Base-by-base conservation (phyloP, 768 basidiomycete genomes). In the Neoboletus brunneissimus region DNA sequence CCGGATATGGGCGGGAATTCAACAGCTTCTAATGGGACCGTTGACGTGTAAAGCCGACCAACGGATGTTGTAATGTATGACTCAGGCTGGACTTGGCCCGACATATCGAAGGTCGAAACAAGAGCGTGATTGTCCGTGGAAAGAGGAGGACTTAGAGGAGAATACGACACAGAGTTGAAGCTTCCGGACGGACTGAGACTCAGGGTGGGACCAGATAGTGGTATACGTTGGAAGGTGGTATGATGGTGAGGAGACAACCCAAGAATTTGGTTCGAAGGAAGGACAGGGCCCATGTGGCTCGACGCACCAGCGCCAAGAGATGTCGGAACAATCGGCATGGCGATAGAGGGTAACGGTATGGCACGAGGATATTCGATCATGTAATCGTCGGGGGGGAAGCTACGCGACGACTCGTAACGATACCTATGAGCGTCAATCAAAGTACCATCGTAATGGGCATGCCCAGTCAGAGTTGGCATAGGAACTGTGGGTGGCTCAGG, bases 261-360 rank as follows among this genome's bases (percentile, higher is more conserved):
- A 18, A 16, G 32, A 16, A 18, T 22, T 15, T 43, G 47, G 35
- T 41, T 46, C 10, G 29, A 25, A 27, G 41, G 13, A 16, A 51
- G 12, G 27, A n/a, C 2, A 37, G 54, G 45, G 55, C 48, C 38
- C 12, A 31, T 3, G 50, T 55, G 13, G 27, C 25, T 51, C 12
- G 56, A 25, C 2, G 11, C 10, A 13, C 35, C 53, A 43, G 42
- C 18, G 22, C 23, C 38, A 23, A 29, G 32, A 9, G 45, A 31
- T 16, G 29, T 51, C 48, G 55, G 60, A 40, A 46, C 20, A 35
- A 53, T 54, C 22, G 63, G 49, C 55, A 56, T 46, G 47, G 51
- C 1, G 25, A 56, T 31, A 12, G 20, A 22, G 20, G 50, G 29
- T 40, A 57, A 47, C 20, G 44, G 34, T 31, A 41, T 22, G 22